Evolutionary conservation across 805 yeast species (phyloP).

Genomic region (Danielia oregonensis): DNA sequence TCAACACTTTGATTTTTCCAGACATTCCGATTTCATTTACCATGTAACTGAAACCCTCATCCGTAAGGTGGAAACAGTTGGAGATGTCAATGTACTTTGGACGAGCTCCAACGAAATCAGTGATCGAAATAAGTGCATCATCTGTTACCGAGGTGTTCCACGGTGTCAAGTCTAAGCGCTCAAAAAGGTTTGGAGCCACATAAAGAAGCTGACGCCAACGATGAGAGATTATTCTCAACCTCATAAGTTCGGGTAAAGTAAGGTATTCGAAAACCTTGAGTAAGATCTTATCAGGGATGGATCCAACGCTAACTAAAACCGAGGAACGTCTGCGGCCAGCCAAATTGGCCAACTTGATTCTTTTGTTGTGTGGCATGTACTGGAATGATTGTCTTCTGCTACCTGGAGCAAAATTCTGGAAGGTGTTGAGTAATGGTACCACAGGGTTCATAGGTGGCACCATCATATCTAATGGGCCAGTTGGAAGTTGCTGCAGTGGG

Average conservation of each 20-base stretch:
- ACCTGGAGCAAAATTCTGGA: constrained; percentile 17
- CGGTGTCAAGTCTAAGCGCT: constrained; percentile 51
- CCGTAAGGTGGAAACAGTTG: constrained; percentile 74
- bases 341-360: constrained; percentile 46
- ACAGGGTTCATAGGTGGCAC: constrained; percentile 42
- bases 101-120: constrained; percentile 67
- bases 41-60: constrained; percentile 67
- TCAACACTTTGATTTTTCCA: constrained; percentile 52
- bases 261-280: constrained; percentile 50
- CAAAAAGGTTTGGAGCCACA: constrained; percentile 51
- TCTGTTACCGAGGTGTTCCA: constrained; percentile 65
- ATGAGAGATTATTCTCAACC: constrained; percentile 52
- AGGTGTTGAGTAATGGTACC: constrained; percentile 29
- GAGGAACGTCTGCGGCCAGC: constrained; percentile 53
- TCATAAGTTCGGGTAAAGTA: constrained; percentile 59
- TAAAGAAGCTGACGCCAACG: constrained; percentile 67
- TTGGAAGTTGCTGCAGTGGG: constrained; percentile 8
- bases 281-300: constrained; percentile 58
- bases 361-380: constrained; percentile 52
- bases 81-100: constrained; percentile 61
- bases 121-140: constrained; percentile 50
- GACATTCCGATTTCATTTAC: constrained; percentile 67
- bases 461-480: constrained; percentile 14
- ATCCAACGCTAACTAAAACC: constrained; percentile 47
- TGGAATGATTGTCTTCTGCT: constrained; percentile 36